Conservation (phyloP, 495 filamentous ascomycete species). For the Pyrenula aspistea region DNA sequence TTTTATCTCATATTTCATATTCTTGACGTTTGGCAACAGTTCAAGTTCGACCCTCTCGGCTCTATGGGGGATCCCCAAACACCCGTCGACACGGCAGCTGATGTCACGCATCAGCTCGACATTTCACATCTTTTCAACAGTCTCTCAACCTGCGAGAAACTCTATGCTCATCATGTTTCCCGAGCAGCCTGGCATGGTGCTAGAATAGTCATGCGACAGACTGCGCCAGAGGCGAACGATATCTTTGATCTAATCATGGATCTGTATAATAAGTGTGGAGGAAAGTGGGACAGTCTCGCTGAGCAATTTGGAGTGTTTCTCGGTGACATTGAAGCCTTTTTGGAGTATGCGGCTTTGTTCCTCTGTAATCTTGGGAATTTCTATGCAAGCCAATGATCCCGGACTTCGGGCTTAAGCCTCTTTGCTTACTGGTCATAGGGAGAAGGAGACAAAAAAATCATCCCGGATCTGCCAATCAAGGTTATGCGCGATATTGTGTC, state of each 20-base stretch:
- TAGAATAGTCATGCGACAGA: constrained; percentile 25
- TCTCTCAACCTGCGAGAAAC: constrained; percentile 12
- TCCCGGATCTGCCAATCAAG: constrained; percentile 9
- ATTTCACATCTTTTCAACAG: not conserved
- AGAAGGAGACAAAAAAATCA: constrained; percentile 19
- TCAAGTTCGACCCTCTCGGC: too few relatives aligned
- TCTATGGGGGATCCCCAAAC: too few relatives aligned
- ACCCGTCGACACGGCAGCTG: too few relatives aligned
- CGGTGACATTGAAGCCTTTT: not conserved
- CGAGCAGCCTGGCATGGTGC: constrained; percentile 27
- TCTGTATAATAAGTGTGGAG: constrained; percentile 18
- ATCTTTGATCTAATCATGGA: constrained; percentile 29
- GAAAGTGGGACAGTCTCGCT: constrained; percentile 19
- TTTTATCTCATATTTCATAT: too few relatives aligned
- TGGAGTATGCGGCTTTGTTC: constrained; percentile 16
- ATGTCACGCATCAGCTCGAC: not conserved
- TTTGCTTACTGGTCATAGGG: not conserved
- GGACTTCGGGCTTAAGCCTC: not conserved
- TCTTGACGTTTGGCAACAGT: too few relatives aligned
- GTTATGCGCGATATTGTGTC: constrained; percentile 7
- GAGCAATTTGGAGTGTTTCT: not conserved
- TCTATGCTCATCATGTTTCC: constrained; percentile 18
- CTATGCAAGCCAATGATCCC: constrained; percentile 1
- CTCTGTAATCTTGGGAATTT: constrained; percentile 15
- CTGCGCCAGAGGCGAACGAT: constrained; percentile 21